These are phyloP conservation scores for Kwoniella europaea DNA, from an alignment of 768 basidiomycete genomes.

Conservation along the genomic window DNA sequence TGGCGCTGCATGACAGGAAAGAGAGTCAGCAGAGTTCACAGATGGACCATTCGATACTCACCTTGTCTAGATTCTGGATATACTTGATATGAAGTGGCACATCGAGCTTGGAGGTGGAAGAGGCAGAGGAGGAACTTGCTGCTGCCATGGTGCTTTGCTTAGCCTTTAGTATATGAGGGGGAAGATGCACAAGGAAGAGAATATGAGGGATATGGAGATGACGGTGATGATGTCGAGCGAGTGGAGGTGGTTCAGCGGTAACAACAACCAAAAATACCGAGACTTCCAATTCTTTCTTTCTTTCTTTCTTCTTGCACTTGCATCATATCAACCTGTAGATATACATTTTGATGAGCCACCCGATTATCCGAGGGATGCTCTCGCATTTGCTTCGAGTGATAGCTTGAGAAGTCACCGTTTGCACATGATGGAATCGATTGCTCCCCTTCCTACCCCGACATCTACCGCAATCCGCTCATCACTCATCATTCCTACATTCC, in stretches of 20 bases:
- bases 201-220: neutral
- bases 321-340: neutral
- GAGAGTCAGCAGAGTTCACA: too few species aligned
- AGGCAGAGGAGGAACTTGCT: constrained; percentile 6
- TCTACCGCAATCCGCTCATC: constrained; percentile 77
- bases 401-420: too few species aligned
- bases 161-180: too few species aligned
- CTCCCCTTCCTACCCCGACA: constrained; percentile 65
- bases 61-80: constrained; percentile 75
- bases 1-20: constrained; percentile 62
- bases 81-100: constrained; percentile 72
- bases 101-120: constrained; percentile 52
- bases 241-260: constrained; percentile 24
- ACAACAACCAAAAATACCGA: neutral
- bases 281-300: neutral
- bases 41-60: constrained; percentile 48
- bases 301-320: neutral
- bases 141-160: neutral
- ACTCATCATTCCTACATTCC: constrained; percentile 79
- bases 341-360: too few species aligned
- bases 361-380: too few species aligned
- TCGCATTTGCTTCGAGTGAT: too few species aligned
- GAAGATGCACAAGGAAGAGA: neutral
- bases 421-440: constrained; percentile 22
- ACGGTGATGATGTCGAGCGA: neutral